phyloP scores from a whole-genome alignment of 148 eudicot genomes.

The Rhododendron simsii region DNA sequence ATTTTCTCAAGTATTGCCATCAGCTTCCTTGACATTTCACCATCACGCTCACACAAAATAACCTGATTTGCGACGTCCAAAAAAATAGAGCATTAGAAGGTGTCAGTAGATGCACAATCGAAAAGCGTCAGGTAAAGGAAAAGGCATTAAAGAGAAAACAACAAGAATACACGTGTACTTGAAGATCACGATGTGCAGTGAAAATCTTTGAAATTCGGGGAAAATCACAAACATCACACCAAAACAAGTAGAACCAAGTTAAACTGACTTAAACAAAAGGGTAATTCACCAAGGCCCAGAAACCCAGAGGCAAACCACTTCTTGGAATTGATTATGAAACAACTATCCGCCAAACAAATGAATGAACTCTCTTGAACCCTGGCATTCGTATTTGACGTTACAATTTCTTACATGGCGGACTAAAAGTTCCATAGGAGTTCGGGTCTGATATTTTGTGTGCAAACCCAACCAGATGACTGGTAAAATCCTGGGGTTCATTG shows the following conservation, averaged over 20 bases:
- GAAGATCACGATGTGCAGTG: neutral
- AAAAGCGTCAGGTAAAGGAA: neutral
- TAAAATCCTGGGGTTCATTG: neutral
- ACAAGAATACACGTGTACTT: neutral
- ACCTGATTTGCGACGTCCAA: conserved; percentile 38
- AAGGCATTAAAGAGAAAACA: neutral
- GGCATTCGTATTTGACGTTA: neutral
- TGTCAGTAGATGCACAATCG: neutral
- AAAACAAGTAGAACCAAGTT: neutral
- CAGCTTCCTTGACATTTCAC: conserved; percentile 76
- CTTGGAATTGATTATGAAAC: neutral
- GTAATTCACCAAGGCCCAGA: neutral
- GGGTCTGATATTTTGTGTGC: neutral
- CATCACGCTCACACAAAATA: conserved; percentile 36
- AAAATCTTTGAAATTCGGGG: neutral
- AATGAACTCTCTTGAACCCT: neutral
- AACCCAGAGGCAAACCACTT: neutral
- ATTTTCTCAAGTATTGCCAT: conserved; percentile 48
- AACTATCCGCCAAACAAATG: neutral
- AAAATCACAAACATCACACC: neutral
- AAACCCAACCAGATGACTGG: neutral
- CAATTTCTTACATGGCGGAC: neutral
- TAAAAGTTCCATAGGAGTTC: neutral
- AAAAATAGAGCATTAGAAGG: conserved; percentile 1
- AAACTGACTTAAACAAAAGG: neutral